Evolutionary conservation across 768 basidiomycete species (phyloP).

Genomic region (Asterophora lycoperdoides): DNA sequence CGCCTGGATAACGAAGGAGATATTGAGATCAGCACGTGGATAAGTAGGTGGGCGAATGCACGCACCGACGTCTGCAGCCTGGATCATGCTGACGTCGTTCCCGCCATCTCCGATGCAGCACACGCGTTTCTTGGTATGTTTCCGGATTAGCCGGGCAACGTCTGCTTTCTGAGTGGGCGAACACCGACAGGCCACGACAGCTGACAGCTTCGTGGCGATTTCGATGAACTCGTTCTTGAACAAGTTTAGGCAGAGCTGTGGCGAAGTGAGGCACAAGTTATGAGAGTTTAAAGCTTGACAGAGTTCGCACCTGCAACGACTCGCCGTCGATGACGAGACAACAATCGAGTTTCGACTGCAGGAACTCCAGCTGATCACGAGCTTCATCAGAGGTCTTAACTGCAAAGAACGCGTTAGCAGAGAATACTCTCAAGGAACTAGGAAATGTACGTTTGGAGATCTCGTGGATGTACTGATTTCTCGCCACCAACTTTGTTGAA

Average conservation of each 20-base stretch:
- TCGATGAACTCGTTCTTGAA: slow-evolving; percentile 96
- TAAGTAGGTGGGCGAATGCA: slow-evolving; percentile 14
- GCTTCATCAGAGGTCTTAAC: slow-evolving; percentile 83
- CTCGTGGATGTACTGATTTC: slow-evolving; percentile 97
- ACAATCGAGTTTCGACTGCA: slow-evolving; percentile 93
- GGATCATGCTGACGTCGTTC: slow-evolving; percentile 99
- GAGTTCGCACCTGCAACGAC: slow-evolving; percentile 72
- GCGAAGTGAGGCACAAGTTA: neutral
- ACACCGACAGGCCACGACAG: slow-evolving; percentile 96
- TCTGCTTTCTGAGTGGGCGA: slow-evolving; percentile 99
- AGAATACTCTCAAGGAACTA: neutral
- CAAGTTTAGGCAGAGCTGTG: slow-evolving; percentile 81
- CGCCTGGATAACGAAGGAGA: slow-evolving; percentile 44
- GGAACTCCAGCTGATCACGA: slow-evolving; percentile 85
- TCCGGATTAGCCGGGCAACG: slow-evolving; percentile 88
- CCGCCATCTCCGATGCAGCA: slow-evolving; percentile 99
- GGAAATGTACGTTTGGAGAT: slow-evolving; percentile 73
- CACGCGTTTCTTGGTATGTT: slow-evolving; percentile 88
- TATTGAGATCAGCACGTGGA: neutral
- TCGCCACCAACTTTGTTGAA: slow-evolving; percentile 90
- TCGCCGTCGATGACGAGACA: slow-evolving; percentile 99
- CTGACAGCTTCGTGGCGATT: slow-evolving; percentile 92
- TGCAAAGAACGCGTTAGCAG: slow-evolving; percentile 27
- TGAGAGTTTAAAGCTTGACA: neutral
- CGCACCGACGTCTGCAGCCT: slow-evolving; percentile 96